phyloP scores from a whole-genome alignment of 129 eudicot genomes.

The Logfia minima region DNA sequence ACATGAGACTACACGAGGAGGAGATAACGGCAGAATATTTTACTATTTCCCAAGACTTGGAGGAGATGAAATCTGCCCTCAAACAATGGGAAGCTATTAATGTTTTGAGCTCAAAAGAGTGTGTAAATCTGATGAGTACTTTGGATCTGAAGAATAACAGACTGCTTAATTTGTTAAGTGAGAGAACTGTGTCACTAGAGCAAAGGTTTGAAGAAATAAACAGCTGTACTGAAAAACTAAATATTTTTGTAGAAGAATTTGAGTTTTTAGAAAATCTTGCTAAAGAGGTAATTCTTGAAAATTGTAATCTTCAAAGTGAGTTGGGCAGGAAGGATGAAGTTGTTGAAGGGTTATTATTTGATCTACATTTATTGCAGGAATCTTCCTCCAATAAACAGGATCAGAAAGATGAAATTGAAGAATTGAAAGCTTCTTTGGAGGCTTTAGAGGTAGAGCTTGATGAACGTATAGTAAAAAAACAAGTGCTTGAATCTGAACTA shows the following conservation, averaged over 20 bases:
- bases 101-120: constrained; percentile 33
- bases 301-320: constrained; percentile 49
- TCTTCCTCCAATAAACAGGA: constrained; percentile 68
- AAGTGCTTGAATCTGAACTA: constrained; percentile 58
- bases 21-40: constrained; percentile 38
- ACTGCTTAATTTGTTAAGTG: constrained; percentile 24
- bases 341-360: constrained; percentile 68
- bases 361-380: constrained; percentile 76
- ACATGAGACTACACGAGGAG: constrained; percentile 42
- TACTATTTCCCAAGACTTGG: constrained; percentile 35
- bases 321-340: constrained; percentile 71
- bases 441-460: constrained; percentile 59
- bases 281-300: constrained; percentile 44
- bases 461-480: constrained; percentile 43
- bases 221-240: constrained; percentile 32
- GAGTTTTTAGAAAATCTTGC: constrained; percentile 50
- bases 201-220: constrained; percentile 43
- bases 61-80: constrained; percentile 45
- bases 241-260: constrained; percentile 39
- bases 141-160: constrained; percentile 34
- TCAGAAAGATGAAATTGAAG: constrained; percentile 61
- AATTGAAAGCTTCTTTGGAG: constrained; percentile 45
- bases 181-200: constrained; percentile 36
- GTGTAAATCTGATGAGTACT: constrained; percentile 29
- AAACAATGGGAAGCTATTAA: constrained; percentile 37